Conservation (phyloP, 163 green algal species). For the Chlamydomonas reinhardtii region DNA sequence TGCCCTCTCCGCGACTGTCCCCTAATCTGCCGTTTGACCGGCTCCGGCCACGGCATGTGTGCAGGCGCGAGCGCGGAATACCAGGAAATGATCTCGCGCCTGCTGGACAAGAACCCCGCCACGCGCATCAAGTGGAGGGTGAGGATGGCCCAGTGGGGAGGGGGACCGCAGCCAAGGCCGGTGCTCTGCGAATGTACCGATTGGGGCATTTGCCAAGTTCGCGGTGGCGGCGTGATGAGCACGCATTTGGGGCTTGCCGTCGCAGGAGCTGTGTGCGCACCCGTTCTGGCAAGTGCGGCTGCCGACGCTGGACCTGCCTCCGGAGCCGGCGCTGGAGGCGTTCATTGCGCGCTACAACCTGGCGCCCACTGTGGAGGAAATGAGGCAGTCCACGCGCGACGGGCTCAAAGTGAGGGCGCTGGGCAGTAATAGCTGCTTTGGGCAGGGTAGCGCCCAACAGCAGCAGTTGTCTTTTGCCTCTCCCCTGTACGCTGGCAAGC, state of each 20-base stretch:
- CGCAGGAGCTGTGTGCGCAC: conserved; percentile 66
- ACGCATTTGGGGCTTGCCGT: too few relatives aligned
- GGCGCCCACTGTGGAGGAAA: conserved; percentile 49
- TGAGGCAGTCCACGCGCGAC: conserved; percentile 35
- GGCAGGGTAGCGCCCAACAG: too few relatives aligned
- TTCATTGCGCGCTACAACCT: conserved; percentile 74
- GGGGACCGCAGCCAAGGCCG: too few relatives aligned
- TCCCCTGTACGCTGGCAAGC: too few relatives aligned
- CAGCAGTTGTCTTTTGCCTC: too few relatives aligned
- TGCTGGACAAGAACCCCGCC: conserved; percentile 91
- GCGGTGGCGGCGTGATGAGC: too few relatives aligned
- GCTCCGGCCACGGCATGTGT: too few relatives aligned
- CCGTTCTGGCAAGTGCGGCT: conserved; percentile 84
- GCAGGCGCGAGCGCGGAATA: conserved; percentile 68
- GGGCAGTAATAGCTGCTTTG: too few relatives aligned
- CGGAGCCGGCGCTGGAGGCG: conserved; percentile 78
- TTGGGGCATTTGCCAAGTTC: too few relatives aligned
- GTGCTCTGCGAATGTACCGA: too few relatives aligned
- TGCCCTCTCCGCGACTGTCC: too few relatives aligned
- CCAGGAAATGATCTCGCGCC: conserved; percentile 77
- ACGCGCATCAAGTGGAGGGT: conserved; percentile 83
- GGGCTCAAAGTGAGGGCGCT: conserved; percentile 29
- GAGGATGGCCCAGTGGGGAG: background rate
- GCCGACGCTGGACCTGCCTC: conserved; percentile 71
- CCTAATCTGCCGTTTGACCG: too few relatives aligned